These are phyloP conservation scores for Cercospora zeae-maydis DNA, from an alignment of 2,329 filamentous ascomycete genomes.

Conservation along the genomic window DNA sequence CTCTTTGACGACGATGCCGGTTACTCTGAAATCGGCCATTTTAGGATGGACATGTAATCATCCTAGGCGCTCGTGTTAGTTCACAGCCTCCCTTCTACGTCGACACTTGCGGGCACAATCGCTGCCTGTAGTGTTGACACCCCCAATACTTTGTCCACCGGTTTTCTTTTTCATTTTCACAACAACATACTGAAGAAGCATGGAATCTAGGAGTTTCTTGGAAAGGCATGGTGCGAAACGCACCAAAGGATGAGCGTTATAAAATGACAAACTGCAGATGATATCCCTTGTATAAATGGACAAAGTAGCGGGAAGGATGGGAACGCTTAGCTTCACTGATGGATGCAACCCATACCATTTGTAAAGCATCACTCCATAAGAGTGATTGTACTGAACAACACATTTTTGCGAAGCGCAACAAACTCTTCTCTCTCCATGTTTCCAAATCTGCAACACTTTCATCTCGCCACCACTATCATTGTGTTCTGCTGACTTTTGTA, in stretches of 20 bases:
- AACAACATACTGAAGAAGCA: slow-evolving; percentile 19
- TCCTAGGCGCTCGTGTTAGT: slow-evolving; percentile 11
- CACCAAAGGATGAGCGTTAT: slow-evolving; percentile 9
- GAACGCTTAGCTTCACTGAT: slow-evolving; percentile 14
- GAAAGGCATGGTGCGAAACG: slow-evolving; percentile 15
- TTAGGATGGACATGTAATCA: slow-evolving; percentile 53
- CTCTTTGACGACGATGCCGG: slow-evolving; percentile 37
- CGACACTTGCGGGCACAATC: not conserved
- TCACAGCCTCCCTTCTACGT: slow-evolving; percentile 16
- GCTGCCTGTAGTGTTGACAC: not conserved
- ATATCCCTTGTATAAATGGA: slow-evolving; percentile 20
- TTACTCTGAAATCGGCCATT: slow-evolving; percentile 58
- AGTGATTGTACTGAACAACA: slow-evolving; percentile 2
- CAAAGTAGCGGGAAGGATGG: slow-evolving; percentile 18
- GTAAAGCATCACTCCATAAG: not conserved
- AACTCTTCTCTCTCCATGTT: not conserved
- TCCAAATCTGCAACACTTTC: not conserved
- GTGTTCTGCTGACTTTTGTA: too few relatives aligned
- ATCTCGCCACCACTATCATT: not conserved
- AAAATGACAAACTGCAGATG: slow-evolving; percentile 24
- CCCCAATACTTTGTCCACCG: slow-evolving; percentile 19
- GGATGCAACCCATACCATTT: not conserved
- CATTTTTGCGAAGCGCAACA: not conserved
- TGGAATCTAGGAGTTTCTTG: slow-evolving; percentile 13
- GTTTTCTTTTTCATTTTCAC: slow-evolving; percentile 11